Base-by-base conservation (phyloP, 768 basidiomycete species). In the Amanita rubescens region DNA sequence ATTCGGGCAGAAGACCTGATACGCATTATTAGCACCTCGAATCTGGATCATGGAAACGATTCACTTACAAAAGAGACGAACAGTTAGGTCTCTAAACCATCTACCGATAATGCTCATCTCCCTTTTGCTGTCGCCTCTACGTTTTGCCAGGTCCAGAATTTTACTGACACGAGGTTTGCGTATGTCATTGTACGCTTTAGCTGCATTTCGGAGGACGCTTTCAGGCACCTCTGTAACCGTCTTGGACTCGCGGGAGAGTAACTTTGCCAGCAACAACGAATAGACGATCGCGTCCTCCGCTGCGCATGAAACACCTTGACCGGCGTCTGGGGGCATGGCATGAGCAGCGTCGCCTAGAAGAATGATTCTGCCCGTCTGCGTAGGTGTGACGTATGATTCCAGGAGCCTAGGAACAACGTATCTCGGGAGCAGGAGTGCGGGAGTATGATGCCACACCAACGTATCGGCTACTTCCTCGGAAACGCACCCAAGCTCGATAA, bases 281-380 rank as follows among this genome's bases (percentile, higher is more conserved):
- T 74, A 62, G 3, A 67, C 63, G 3, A 72, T 61, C 1, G 69
- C 68, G 44, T 75, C 75, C 54, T 77, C 73, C 2, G 65, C 65
- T 2, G 73, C 72, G 45, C 68, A 70, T 0, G 73, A 68, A 3
- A 69, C 72, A 12, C 71, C 73, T 46, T 76, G 75, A 1, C 72
- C 71, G 2, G 67, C 62, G 41, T 74, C 68, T 1, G 75, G 73
- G 14, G 73, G 73, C 68, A 75, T 72, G 24, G 69, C 65, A 49
- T 76, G 75, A 0, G 73, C 73, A 8, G 75, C 72, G 51, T 77
- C 73, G 0, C 75, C 75, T 15, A 75, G 52, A 3, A 75, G 67
- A 9, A 75, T 55, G 30, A 76, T 65, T 15, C 67, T 62, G 34
- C 72, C 71, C 51, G 49, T 52, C 20, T 57, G 49, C 3, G 60